Evolutionary conservation across 1,284 basidiomycete species (phyloP).

Genomic region (Ganoderma multipileum): DNA sequence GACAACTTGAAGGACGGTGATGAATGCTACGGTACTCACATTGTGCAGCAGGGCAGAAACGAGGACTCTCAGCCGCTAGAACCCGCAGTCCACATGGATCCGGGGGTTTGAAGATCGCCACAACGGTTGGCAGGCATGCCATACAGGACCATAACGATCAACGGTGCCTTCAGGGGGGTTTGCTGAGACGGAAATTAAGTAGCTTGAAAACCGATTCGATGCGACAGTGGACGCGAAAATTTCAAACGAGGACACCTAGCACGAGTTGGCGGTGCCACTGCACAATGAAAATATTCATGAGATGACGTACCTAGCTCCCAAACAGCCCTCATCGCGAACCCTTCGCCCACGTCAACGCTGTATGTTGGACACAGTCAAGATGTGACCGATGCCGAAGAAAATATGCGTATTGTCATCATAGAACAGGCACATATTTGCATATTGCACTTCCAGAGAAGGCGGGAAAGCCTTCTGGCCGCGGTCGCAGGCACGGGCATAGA

Average conservation of each 20-base stretch:
- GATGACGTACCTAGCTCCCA: not conserved
- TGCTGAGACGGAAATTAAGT: not conserved
- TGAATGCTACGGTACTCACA: not conserved
- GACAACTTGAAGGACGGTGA: not conserved
- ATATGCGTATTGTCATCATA: not conserved
- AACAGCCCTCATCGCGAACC: not conserved
- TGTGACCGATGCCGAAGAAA: not conserved
- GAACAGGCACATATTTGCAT: not conserved
- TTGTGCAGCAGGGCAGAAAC: not conserved
- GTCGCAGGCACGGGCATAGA: not conserved
- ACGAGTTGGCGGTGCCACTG: not conserved
- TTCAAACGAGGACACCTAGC: not conserved
- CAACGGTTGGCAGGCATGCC: not conserved
- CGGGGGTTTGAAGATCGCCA: not conserved
- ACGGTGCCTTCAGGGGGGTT: not conserved
- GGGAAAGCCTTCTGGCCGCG: not conserved
- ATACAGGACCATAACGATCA: not conserved
- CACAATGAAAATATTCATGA: not conserved
- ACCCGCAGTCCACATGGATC: not conserved
- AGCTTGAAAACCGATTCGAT: not conserved
- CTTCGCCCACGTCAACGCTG: not conserved
- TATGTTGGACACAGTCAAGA: not conserved
- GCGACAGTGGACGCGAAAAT: not conserved
- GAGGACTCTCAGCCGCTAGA: not conserved
- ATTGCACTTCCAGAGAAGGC: not conserved